phyloP scores from a whole-genome alignment of 2,329 filamentous ascomycete species.

The Lecanosticta acicola region DNA sequence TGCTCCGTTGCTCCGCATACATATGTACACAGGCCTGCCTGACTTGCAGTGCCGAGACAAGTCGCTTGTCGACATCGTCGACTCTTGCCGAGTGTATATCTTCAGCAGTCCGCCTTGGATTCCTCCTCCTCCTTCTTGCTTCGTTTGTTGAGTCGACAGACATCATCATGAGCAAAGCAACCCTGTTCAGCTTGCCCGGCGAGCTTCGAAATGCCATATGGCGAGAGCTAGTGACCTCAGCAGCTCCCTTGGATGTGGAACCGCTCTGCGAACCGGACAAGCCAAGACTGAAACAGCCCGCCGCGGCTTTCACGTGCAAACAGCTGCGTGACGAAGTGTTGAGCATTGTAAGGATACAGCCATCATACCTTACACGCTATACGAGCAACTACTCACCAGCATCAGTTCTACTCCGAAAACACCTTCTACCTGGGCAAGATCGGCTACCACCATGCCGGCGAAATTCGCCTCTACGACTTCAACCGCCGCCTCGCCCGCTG shows the following conservation, averaged over 20 bases:
- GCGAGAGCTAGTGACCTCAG: conserved; percentile 10
- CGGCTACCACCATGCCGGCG: conserved; percentile 12
- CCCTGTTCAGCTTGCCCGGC: conserved; percentile 11
- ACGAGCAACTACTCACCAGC: background rate
- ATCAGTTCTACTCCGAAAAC: conserved; percentile 19
- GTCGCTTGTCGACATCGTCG: no score
- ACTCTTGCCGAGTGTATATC: background rate
- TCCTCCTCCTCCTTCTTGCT: background rate
- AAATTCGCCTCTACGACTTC: conserved; percentile 18
- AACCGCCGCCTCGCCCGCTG: conserved; percentile 12
- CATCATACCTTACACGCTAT: background rate
- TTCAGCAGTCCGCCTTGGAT: background rate
- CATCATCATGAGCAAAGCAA: conserved; percentile 6
- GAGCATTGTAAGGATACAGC: conserved; percentile 6
- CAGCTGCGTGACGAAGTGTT: conserved; percentile 16
- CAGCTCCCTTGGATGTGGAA: conserved; percentile 10
- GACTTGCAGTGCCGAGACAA: background rate
- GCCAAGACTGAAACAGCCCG: conserved; percentile 13
- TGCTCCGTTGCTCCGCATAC: no score
- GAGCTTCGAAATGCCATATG: conserved; percentile 17
- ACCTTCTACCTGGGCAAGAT: conserved; percentile 19
- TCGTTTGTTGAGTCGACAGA: background rate
- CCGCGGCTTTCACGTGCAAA: conserved; percentile 14
- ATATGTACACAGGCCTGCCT: no score
- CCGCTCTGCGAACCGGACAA: conserved; percentile 12